A percentile compares a stretch with the other conserved stretches of the same genome.
These are phyloP conservation scores for Camellia granthamiana DNA, from an alignment of 148 eudicot species.

Conservation along the genomic window DNA sequence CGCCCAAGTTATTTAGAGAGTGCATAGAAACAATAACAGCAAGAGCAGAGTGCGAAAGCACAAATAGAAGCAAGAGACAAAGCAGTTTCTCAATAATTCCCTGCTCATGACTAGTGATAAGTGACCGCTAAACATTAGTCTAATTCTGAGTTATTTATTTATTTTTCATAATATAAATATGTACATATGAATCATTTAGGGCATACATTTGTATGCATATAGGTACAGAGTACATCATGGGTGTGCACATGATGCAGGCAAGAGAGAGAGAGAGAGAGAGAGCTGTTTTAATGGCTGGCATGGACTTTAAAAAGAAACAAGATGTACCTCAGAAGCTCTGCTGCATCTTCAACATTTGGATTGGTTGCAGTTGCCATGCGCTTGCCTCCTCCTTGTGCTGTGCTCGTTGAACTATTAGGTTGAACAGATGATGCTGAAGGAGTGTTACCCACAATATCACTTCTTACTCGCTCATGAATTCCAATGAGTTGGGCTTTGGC, in stretches of 20 bases:
- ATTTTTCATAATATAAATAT: too few species aligned
- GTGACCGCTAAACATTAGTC: not conserved
- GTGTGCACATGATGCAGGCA: not conserved
- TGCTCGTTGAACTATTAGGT: constrained; percentile 29
- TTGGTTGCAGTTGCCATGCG: constrained; percentile 54
- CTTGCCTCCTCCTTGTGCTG: constrained; percentile 42
- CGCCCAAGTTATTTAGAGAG: not conserved
- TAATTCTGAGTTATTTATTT: too few species aligned
- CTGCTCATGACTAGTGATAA: not conserved
- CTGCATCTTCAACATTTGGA: constrained; percentile 58
- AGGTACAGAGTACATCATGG: not conserved
- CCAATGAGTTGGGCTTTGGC: constrained; percentile 84
- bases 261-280: not conserved
- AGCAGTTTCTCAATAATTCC: not conserved
- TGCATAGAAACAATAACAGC: not conserved
- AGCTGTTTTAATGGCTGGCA: not conserved
- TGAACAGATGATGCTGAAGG: constrained; percentile 36
- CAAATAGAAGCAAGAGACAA: not conserved
- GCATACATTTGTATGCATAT: not conserved
- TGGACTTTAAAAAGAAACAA: not conserved
- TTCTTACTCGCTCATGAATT: constrained; percentile 91
- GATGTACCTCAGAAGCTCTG: constrained; percentile 76
- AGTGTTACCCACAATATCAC: constrained; percentile 59
- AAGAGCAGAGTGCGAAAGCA: not conserved
- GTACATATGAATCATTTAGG: not conserved